phyloP scores from a whole-genome alignment of 2,329 filamentous ascomycete species.

The Hypomyces rosellus region DNA sequence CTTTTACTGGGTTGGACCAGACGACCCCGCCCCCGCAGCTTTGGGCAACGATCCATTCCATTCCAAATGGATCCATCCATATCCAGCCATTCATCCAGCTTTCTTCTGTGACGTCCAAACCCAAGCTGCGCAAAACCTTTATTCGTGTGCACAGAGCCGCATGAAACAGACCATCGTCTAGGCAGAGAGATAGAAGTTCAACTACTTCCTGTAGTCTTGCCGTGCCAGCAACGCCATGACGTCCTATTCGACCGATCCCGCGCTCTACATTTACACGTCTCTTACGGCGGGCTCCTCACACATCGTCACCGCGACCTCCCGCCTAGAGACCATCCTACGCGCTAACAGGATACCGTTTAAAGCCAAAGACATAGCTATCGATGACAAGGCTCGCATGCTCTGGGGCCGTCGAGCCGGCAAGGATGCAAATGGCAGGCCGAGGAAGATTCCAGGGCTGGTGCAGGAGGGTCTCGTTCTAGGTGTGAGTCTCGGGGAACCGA shows the following conservation, averaged over 20 bases:
- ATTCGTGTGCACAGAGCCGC: too few relatives aligned
- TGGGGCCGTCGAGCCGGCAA: slow-evolving; percentile 82
- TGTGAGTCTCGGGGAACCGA: slow-evolving; percentile 48
- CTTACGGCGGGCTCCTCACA: slow-evolving; percentile 92
- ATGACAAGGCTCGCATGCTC: slow-evolving; percentile 80
- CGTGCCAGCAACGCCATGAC: slow-evolving; percentile 22
- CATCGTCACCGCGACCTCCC: slow-evolving; percentile 91
- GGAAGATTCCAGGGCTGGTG: slow-evolving; percentile 83
- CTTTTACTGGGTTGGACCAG: neutral
- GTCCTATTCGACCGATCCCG: slow-evolving; percentile 54
- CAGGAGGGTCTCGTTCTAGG: slow-evolving; percentile 81
- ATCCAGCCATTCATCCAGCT: neutral
- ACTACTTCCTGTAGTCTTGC: too few relatives aligned
- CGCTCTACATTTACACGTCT: slow-evolving; percentile 92
- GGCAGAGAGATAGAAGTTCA: too few relatives aligned
- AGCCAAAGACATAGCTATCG: slow-evolving; percentile 83
- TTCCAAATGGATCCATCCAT: neutral
- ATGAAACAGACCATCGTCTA: too few relatives aligned
- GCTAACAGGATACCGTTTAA: slow-evolving; percentile 93
- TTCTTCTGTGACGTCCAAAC: too few relatives aligned
- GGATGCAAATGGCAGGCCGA: slow-evolving; percentile 50
- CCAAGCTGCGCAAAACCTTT: too few relatives aligned
- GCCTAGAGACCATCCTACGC: slow-evolving; percentile 91
- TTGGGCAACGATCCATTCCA: neutral
- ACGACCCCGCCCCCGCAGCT: neutral